phyloP scores from a whole-genome alignment of 352 stramenopile species.

The Proteromonas lacertae region DNA sequence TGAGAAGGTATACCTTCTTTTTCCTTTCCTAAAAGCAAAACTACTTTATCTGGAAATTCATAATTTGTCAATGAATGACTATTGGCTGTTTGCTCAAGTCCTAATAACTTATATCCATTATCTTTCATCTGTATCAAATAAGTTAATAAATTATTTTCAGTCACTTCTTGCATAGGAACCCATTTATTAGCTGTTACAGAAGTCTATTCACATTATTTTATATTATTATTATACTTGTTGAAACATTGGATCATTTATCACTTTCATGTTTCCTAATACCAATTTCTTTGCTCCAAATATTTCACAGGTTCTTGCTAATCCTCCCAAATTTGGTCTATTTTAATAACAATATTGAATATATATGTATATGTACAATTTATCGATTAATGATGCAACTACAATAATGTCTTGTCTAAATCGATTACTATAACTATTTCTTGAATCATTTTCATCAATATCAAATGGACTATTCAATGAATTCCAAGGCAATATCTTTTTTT shows the following conservation, averaged over 20 bases:
- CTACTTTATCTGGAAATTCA: conserved; percentile 38
- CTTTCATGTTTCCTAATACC: conserved; percentile 24
- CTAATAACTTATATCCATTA: conserved; percentile 37
- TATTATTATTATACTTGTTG: too few species aligned
- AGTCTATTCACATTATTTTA: too few species aligned
- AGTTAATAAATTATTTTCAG: conserved; percentile 4
- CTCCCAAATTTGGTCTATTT: conserved; percentile 47
- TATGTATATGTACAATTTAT: too few species aligned
- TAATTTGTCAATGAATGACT: conserved; percentile 24
- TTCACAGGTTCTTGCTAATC: conserved; percentile 43
- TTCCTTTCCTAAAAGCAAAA: conserved; percentile 74
- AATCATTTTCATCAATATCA: too few species aligned
- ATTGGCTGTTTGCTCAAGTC: conserved; percentile 39
- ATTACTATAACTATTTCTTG: too few species aligned
- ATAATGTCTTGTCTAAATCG: conserved; percentile 2
- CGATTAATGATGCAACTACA: conserved; percentile 14
- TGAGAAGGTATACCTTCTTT: conserved; percentile 76
- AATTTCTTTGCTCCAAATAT: conserved; percentile 44
- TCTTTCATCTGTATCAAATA: conserved; percentile 17
- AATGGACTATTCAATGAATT: too few species aligned
- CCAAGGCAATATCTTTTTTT: too few species aligned
- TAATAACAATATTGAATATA: too few species aligned
- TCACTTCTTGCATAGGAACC: conserved; percentile 31
- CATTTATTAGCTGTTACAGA: conserved; percentile 42
- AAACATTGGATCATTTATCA: conserved; percentile 28